Evolutionary conservation across 2,329 filamentous ascomycete species (phyloP), one percentile per base, ranked within the genome.

Genomic region (Aspergillus nomiae): DNA sequence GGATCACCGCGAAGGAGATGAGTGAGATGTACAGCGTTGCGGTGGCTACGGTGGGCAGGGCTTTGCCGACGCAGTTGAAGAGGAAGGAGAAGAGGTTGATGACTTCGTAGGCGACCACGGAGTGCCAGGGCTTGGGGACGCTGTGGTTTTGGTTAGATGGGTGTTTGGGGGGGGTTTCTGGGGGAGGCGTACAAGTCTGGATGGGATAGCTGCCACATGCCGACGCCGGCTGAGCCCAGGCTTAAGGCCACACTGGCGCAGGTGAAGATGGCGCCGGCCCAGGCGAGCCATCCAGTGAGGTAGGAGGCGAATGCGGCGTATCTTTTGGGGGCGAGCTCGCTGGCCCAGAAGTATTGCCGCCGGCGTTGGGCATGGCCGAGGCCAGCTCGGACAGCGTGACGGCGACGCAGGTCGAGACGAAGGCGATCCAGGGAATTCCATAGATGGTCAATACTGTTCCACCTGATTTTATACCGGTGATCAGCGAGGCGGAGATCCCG

Each of bases 261-360:
- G 9, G 83, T 85, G 65, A 86, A 86, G 60, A 86, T 81, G 14
- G 79, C 78, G 2, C 84, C 84, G 14, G 83, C 80, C 79, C 83
- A 86, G 2, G 82, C 82, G 59, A 85, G 78, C 78, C 81, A 85
- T 8, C 82, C 83, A 1, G 81, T 83, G 51, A 82, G 60, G 62
- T 83, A 84, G 8, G 79, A 81, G 6, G 80, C 77, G 63, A 83
- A 77, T 26, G 78, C 78, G 1, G 80, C 77, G 62, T 78, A 83
- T 59, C 71, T 77, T 62, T 72, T 78, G 1, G 82, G 81, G 0
- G 81, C 80, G 65, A 84, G 68, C 62, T 83, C 79, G 57, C 78
- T 80, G 5, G 82, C 80, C 82, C 82, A 84, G 65, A 83, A 84
- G 67, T 84, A 85, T 69, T 84, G 81, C 83, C 83, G 14, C 82